Evolutionary conservation across 2,329 filamentous ascomycete species (phyloP).

Genomic region (Aspergillus puulaauensis): DNA sequence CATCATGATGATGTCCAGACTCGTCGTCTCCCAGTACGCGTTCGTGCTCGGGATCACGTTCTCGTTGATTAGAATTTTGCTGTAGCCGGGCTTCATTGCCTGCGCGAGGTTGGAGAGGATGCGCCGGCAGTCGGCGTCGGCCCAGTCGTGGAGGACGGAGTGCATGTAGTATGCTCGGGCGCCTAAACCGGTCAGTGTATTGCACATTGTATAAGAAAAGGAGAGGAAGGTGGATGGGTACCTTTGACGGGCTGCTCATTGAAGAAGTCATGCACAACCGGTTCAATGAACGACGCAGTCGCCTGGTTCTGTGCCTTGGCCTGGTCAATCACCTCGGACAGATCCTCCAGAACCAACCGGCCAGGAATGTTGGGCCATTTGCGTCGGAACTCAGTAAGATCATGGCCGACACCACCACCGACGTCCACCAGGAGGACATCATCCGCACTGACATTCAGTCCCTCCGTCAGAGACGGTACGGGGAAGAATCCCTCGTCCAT

Average conservation of each 20-base stretch:
- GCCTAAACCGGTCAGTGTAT: conserved; percentile 17
- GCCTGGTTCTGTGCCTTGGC: conserved; percentile 13
- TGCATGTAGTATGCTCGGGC: conserved; percentile 30
- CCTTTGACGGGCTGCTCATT: conserved; percentile 48
- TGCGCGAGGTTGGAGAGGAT: conserved; percentile 29
- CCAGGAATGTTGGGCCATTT: conserved; percentile 42
- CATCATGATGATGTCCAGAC: conserved; percentile 48
- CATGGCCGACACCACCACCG: conserved; percentile 44
- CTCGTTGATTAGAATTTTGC: conserved; percentile 48
- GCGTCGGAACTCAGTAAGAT: conserved; percentile 37
- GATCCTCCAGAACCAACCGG: conserved; percentile 51
- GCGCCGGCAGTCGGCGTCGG: conserved; percentile 29
- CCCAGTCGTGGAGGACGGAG: conserved; percentile 30
- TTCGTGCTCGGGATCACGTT: conserved; percentile 40
- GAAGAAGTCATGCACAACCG: conserved; percentile 49
- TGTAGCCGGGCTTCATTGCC: conserved; percentile 39
- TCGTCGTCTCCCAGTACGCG: conserved; percentile 32
- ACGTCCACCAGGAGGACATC: conserved; percentile 43
- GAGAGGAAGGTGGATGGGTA: conserved; percentile 8
- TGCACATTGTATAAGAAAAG: neutral
- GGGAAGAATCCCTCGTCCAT: conserved; percentile 33
- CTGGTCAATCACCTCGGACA: conserved; percentile 36
- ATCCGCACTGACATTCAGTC: neutral
- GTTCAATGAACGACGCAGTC: conserved; percentile 18
- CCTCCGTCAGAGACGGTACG: conserved; percentile 21